A percentile compares a stretch with the other conserved stretches of the same genome.
phyloP scores from a whole-genome alignment of 179 eudicot genomes.

The Gypsophila paniculata region DNA sequence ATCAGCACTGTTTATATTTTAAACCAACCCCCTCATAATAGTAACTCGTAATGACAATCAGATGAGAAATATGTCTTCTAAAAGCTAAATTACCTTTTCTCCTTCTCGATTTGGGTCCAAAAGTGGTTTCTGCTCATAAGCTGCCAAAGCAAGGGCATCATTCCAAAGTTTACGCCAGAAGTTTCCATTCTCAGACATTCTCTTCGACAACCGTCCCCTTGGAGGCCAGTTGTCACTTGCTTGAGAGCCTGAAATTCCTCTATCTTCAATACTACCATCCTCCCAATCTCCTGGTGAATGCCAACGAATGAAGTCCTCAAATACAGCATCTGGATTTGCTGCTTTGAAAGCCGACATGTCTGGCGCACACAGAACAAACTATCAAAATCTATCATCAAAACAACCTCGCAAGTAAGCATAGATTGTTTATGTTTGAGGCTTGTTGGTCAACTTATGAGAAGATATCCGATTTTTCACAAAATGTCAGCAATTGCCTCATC shows the following conservation, averaged over 20 bases:
- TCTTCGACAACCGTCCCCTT: slow-evolving; percentile 71
- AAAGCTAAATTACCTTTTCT: slow-evolving; percentile 59
- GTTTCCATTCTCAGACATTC: slow-evolving; percentile 90
- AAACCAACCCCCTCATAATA: not conserved
- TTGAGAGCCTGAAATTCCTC: slow-evolving; percentile 26
- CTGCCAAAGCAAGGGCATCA: slow-evolving; percentile 70
- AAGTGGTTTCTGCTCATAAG: slow-evolving; percentile 87
- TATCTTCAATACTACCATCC: slow-evolving; percentile 34
- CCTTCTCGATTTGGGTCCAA: slow-evolving; percentile 88
- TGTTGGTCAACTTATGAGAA: not conserved
- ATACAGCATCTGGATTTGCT: slow-evolving; percentile 90
- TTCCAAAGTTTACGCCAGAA: slow-evolving; percentile 94
- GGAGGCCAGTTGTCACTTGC: slow-evolving; percentile 69
- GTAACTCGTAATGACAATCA: not conserved
- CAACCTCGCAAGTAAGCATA: slow-evolving; percentile 4
- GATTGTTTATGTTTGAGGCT: not conserved
- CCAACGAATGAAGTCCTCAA: slow-evolving; percentile 98
- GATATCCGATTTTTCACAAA: not conserved
- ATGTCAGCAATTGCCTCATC: not conserved
- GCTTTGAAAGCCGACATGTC: slow-evolving; percentile 99
- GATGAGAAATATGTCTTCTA: not conserved
- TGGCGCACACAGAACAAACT: slow-evolving; percentile 32
- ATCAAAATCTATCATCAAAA: not conserved
- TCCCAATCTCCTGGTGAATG: slow-evolving; percentile 99
- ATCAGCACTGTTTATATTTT: not conserved